Evolutionary conservation across 257 asterid species (phyloP).

Genomic region (Capsicum rhomboideum): DNA sequence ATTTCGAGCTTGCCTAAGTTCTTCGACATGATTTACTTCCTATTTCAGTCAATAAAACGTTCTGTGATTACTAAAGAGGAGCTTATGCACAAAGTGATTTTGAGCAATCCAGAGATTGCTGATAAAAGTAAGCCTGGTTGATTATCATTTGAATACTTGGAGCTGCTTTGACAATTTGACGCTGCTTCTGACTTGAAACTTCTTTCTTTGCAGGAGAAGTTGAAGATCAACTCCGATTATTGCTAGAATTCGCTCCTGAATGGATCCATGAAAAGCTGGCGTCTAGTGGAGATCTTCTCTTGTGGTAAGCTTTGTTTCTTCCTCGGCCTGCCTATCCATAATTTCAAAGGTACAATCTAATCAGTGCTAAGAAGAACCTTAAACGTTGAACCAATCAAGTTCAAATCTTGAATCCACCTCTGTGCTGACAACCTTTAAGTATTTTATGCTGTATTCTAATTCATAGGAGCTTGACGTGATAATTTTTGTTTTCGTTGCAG

Average conservation of each 20-base stretch:
- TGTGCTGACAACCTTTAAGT: background rate
- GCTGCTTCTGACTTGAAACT: background rate
- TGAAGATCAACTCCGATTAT: constrained; percentile 63
- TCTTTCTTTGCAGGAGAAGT: constrained; percentile 46
- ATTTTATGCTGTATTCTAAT: background rate
- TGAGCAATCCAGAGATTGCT: constrained; percentile 33
- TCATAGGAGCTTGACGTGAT: background rate
- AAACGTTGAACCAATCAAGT: too few relatives aligned
- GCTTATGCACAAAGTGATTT: constrained; percentile 41
- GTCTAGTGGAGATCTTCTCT: constrained; percentile 51
- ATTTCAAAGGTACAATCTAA: background rate
- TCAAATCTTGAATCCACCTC: background rate
- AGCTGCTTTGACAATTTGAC: background rate
- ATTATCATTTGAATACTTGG: background rate
- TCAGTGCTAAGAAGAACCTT: background rate
- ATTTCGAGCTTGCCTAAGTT: constrained; percentile 61
- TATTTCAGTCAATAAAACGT: constrained; percentile 57
- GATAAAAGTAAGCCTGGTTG: constrained; percentile 47
- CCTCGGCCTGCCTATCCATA: background rate
- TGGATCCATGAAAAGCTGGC: constrained; percentile 64
- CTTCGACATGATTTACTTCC: constrained; percentile 51
- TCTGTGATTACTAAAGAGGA: constrained; percentile 67
- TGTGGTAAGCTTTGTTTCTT: constrained; percentile 38
- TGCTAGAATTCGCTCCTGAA: constrained; percentile 76
- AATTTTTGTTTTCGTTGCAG: constrained; percentile 27